A percentile compares a stretch with the other conserved stretches of the same genome.
phyloP scores from a whole-genome alignment of 106 monocot genomes.

The Iris macrosiphon region DNA sequence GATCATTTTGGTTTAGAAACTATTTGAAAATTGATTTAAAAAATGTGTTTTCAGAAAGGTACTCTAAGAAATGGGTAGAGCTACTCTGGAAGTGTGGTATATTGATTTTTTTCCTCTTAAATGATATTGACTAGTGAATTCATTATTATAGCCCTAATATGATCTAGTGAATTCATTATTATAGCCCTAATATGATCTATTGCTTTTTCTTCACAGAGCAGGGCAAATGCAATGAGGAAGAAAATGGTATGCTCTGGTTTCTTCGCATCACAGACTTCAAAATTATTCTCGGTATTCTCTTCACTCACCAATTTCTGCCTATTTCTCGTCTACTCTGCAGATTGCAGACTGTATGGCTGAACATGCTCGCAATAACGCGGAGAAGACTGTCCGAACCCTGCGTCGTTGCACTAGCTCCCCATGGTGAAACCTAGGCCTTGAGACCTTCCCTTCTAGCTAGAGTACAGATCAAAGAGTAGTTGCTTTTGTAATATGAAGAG shows the following conservation, averaged over 20 bases:
- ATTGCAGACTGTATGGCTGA: constrained; percentile 43
- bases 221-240: constrained; percentile 12
- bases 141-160: no score
- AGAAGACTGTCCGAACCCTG: constrained; percentile 6
- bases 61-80: no score
- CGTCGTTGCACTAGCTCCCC: constrained; percentile 25
- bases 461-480: no score
- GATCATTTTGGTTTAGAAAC: no score
- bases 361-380: constrained; percentile 2
- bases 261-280: not conserved
- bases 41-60: no score
- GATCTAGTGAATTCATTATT: not conserved
- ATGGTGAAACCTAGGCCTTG: no score
- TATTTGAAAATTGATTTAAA: no score
- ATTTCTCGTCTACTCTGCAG: constrained; percentile 8
- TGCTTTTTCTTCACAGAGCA: constrained; percentile 8
- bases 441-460: no score
- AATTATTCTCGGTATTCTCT: not conserved
- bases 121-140: no score
- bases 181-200: not conserved
- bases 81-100: no score
- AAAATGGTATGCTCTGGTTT: constrained; percentile 17
- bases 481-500: no score
- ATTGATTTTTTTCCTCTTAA: no score
- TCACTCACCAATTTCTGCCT: not conserved